phyloP scores from a whole-genome alignment of 2,329 filamentous ascomycete genomes.

The Pseudodiploospora longispora region DNA sequence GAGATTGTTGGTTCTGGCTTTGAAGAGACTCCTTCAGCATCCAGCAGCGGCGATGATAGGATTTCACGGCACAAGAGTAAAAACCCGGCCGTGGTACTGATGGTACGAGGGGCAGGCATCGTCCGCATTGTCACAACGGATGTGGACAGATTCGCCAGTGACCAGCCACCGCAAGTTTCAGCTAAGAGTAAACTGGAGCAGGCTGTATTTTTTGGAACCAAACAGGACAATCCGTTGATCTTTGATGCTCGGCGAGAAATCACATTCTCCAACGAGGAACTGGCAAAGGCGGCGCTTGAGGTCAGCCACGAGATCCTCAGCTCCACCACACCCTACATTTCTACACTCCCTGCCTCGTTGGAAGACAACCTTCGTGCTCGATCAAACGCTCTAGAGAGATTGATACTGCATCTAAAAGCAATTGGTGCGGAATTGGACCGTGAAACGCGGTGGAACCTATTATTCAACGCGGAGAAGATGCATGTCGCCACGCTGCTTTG shows the following conservation, averaged over 20 bases:
- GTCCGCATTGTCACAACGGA: conserved; percentile 53
- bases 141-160: conserved; percentile 51
- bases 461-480: conserved; percentile 90
- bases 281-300: conserved; percentile 66
- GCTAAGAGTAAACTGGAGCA: conserved; percentile 89
- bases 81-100: conserved; percentile 52
- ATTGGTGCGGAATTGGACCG: conserved; percentile 60
- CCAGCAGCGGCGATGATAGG: conserved; percentile 36
- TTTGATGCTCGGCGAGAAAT: conserved; percentile 62
- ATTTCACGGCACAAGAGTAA: conserved; percentile 48
- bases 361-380: conserved; percentile 73
- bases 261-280: conserved; percentile 59
- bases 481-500: conserved; percentile 72
- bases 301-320: conserved; percentile 76
- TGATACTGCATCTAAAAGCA: conserved; percentile 63
- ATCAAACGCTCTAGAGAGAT: conserved; percentile 62
- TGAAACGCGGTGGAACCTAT: conserved; percentile 64
- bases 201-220: conserved; percentile 83
- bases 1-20: conserved; percentile 57
- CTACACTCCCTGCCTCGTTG: conserved; percentile 64
- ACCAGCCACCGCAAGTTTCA: conserved; percentile 55
- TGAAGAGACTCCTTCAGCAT: conserved; percentile 44
- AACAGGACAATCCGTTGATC: conserved; percentile 78
- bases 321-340: conserved; percentile 67
- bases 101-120: conserved; percentile 55